Evolutionary conservation across 208 protist species (phyloP), one percentile per base, ranked within the genome.

Genomic region (Trichomonas vaginalis): DNA sequence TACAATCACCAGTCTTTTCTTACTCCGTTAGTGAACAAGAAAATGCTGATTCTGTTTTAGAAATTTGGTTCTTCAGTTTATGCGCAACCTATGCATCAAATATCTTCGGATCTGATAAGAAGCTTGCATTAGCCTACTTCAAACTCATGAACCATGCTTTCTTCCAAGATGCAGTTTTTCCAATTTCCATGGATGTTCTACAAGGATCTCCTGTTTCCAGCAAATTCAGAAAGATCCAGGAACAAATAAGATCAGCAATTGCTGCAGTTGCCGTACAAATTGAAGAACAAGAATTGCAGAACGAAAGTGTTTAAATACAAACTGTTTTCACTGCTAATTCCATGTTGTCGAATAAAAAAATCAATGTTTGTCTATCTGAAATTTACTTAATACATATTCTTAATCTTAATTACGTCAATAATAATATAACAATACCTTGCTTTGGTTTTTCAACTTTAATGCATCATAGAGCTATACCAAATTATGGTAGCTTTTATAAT

Each of bases 111-210:
- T 2, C 23, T 1, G 46, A 92, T 47, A 35, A 92, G 4, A 8
- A 92, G 6, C 32, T 92, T 8, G 86, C 86, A 1, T 35, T 92
- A n/a, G 23, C 86, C 10, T 92, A 92, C 37, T 92, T 92, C 45
- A 92, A 92, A 47, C 42, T 92, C 17, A 92, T 92, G 86, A 92
- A 92, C 27, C 86, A 92, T 39, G 86, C 86, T 15, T 92, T 92
- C 32, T 92, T 92, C 45, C 86, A 92, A 45, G 39, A 35, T 92
- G 23, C 86, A 27, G 45, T 92, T 88, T 70, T 70, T 70, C 56
- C 56, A 70, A 70, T n/a, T 70, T 70, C 56, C n/a, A 12, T 27
- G 6, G 17, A 12, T n/a, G n/a, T 70, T 70, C n/a, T n/a, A n/a
- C 56, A 12, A 32, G 56, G 56, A 70, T n/a, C 56, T n/a, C 56